phyloP scores from a whole-genome alignment of 371 early-diverging fungal genomes.

The Funneliformis caledonium region DNA sequence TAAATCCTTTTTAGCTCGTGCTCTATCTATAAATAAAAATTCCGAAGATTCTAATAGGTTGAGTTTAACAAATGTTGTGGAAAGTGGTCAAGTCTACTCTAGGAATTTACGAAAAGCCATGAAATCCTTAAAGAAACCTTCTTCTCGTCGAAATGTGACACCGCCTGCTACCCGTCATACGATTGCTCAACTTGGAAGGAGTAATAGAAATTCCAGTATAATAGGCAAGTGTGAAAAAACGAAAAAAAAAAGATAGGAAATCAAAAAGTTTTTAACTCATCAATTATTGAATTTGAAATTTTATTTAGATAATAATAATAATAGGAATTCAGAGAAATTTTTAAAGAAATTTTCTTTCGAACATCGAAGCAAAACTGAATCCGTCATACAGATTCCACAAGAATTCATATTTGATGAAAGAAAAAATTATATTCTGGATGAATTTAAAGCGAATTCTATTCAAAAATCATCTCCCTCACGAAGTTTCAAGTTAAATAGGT shows the following conservation, averaged over 20 bases:
- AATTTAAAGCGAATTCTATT: too few relatives aligned
- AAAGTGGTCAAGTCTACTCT: not conserved
- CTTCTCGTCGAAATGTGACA: not conserved
- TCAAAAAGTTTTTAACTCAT: too few relatives aligned
- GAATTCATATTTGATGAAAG: not conserved
- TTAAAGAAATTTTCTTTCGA: slow-evolving; percentile 3
- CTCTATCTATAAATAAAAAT: not conserved
- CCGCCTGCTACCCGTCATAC: too few relatives aligned
- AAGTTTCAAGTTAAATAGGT: too few relatives aligned
- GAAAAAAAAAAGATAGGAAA: too few relatives aligned
- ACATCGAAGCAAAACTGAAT: not conserved
- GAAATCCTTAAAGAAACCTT: not conserved
- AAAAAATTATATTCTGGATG: too few relatives aligned
- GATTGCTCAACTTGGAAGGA: not conserved
- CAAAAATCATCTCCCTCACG: too few relatives aligned
- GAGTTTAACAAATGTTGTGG: too few relatives aligned
- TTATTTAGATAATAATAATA: not conserved
- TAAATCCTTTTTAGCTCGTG: not conserved
- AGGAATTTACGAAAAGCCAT: not conserved
- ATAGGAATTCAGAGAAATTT: not conserved
- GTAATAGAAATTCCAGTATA: not conserved
- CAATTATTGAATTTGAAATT: too few relatives aligned
- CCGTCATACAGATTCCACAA: not conserved
- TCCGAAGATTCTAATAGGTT: not conserved
- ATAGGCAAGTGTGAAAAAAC: not conserved